These are phyloP conservation scores for Cinnamomum chago DNA, from an alignment of 164 flowering plant genomes.

Conservation along the genomic window DNA sequence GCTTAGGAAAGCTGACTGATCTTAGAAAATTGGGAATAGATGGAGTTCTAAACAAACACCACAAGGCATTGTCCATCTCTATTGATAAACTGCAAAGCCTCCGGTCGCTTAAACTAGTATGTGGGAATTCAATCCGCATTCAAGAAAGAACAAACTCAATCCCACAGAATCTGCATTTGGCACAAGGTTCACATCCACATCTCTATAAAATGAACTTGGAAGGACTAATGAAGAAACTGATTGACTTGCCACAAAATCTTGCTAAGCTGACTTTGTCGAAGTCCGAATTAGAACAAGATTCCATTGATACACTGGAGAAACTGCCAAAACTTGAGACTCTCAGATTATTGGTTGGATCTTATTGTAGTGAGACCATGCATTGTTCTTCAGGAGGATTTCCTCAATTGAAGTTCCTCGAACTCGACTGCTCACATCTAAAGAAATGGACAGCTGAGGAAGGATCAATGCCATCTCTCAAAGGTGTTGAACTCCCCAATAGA, in stretches of 20 bases:
- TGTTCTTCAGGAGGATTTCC: constrained; percentile 16
- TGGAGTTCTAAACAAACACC: background rate
- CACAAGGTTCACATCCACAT: background rate
- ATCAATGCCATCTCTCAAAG: constrained; percentile 13
- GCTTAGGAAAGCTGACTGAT: background rate
- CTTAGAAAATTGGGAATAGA: background rate
- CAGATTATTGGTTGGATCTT: background rate
- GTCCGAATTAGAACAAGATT: background rate
- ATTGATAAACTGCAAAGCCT: background rate
- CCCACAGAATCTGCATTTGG: background rate
- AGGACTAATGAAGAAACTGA: background rate
- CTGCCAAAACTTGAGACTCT: background rate
- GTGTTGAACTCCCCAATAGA: too few species aligned
- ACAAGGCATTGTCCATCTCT: background rate
- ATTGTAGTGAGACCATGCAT: constrained; percentile 9
- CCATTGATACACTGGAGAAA: background rate
- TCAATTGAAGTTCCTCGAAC: constrained; percentile 6
- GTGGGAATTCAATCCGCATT: background rate
- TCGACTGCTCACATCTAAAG: constrained; percentile 8
- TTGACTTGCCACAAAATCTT: background rate
- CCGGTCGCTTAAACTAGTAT: background rate
- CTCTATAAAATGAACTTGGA: background rate
- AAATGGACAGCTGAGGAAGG: constrained; percentile 24
- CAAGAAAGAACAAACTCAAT: too few species aligned
- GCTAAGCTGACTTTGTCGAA: constrained; percentile 1